Conservation (phyloP, 371 early-diverging fungal genomes). For the Mucor sp. region DNA sequence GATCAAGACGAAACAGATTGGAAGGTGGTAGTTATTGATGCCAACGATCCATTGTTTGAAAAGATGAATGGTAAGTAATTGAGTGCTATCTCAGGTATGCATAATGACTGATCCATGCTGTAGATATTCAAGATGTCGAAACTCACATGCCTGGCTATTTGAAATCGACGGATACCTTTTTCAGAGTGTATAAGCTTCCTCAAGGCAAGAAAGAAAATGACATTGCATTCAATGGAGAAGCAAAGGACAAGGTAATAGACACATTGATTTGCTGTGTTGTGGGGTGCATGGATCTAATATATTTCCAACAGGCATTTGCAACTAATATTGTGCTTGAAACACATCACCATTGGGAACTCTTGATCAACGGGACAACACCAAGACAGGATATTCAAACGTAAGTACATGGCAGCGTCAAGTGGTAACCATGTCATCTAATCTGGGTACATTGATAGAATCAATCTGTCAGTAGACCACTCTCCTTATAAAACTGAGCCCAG, state of each 20-base stretch:
- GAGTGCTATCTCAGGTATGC: background rate
- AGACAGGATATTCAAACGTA: slow-evolving; percentile 64
- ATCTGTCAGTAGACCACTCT: slow-evolving; percentile 66
- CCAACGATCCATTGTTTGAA: slow-evolving; percentile 84
- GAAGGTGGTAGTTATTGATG: slow-evolving; percentile 95
- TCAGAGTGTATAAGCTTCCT: slow-evolving; percentile 92
- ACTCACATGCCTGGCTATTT: slow-evolving; percentile 84
- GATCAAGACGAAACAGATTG: slow-evolving; percentile 98
- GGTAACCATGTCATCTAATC: background rate
- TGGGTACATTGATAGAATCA: slow-evolving; percentile 40
- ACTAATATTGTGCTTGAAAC: slow-evolving; percentile 85
- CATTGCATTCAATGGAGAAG: slow-evolving; percentile 90
- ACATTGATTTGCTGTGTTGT: background rate
- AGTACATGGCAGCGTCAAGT: slow-evolving; percentile 15
- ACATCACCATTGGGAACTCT: slow-evolving; percentile 89
- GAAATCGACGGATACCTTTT: slow-evolving; percentile 82
- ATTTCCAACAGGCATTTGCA: slow-evolving; percentile 69
- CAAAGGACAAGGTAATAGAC: slow-evolving; percentile 67
- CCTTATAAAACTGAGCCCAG: slow-evolving; percentile 62
- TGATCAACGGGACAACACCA: slow-evolving; percentile 72
- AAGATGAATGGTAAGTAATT: slow-evolving; percentile 70
- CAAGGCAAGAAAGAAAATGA: slow-evolving; percentile 87
- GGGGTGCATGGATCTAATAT: background rate
- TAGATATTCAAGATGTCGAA: slow-evolving; percentile 89
- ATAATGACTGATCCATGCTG: background rate